Percentiles rank a stretch among this genome's conserved stretches.
Conservation (phyloP, 139 green algal species). For the Haematococcus lacustris region DNA sequence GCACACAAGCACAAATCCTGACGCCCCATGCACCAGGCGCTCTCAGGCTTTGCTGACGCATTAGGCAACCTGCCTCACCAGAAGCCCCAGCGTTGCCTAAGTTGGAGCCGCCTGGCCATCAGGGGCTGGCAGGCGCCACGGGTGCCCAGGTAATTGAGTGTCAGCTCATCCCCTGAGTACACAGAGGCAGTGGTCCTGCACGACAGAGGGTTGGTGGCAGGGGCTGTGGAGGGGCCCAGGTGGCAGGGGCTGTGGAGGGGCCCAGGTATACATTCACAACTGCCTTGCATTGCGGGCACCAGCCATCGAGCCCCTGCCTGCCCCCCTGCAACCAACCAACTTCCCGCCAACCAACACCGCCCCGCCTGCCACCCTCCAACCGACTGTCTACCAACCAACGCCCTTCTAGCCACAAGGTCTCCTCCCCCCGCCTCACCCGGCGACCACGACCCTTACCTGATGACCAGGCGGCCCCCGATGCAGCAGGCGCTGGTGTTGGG, state of each 20-base stretch:
- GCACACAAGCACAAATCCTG: no score
- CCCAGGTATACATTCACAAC: neutral
- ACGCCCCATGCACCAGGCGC: no score
- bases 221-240: no score
- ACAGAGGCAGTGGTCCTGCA: slow-evolving; percentile 4
- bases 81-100: slow-evolving; percentile 11
- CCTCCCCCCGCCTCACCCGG: no score
- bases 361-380: neutral
- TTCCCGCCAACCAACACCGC: neutral
- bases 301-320: neutral
- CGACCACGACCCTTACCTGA: slow-evolving; percentile 2
- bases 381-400: neutral
- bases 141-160: slow-evolving; percentile 18
- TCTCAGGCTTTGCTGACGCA: neutral
- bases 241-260: neutral
- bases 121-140: neutral
- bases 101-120: neutral
- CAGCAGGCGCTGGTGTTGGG: slow-evolving; percentile 19
- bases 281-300: neutral
- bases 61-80: neutral
- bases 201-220: neutral
- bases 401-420: no score
- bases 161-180: slow-evolving; percentile 5
- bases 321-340: neutral
- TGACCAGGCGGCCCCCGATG: slow-evolving; percentile 13